These are phyloP conservation scores for Paecilomyces fulvus DNA, from an alignment of 2,329 filamentous ascomycete species.

Conservation along the genomic window DNA sequence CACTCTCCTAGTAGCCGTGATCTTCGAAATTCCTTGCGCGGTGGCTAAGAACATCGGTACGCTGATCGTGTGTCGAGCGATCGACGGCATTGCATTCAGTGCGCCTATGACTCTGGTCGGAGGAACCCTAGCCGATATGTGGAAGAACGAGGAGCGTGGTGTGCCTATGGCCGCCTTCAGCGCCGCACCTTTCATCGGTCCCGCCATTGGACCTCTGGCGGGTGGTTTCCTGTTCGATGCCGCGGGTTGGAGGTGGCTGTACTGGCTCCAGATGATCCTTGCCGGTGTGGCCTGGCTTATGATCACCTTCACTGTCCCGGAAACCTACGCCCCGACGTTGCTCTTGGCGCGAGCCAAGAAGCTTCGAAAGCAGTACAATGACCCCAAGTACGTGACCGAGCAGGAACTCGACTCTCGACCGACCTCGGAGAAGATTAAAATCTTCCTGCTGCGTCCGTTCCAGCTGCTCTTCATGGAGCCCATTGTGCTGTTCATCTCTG, in stretches of 20 bases:
- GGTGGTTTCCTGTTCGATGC: constrained; percentile 68
- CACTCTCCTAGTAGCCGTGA: constrained; percentile 60
- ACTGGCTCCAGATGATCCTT: constrained; percentile 79
- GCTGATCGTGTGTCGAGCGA: constrained; percentile 64
- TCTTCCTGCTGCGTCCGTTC: constrained; percentile 76
- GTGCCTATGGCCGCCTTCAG: constrained; percentile 82
- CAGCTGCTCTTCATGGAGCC: constrained; percentile 76
- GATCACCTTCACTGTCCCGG: constrained; percentile 81
- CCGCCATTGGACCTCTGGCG: constrained; percentile 65
- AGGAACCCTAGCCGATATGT: constrained; percentile 75
- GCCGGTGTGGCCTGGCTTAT: constrained; percentile 60
- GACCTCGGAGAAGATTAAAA: constrained; percentile 56
- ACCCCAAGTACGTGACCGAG: constrained; percentile 64
- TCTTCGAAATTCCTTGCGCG: constrained; percentile 75
- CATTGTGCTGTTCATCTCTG: constrained; percentile 72
- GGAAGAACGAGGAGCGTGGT: constrained; percentile 73
- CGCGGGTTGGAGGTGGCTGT: constrained; percentile 71
- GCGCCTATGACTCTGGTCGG: constrained; percentile 82
- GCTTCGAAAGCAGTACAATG: constrained; percentile 60
- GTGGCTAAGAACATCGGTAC: constrained; percentile 68
- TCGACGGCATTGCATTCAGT: constrained; percentile 77
- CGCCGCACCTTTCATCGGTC: constrained; percentile 74
- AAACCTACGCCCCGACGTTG: constrained; percentile 78
- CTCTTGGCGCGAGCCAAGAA: constrained; percentile 62
- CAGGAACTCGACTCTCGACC: constrained; percentile 68